Conservation (phyloP, 2,329 filamentous ascomycete genomes). For the Domatiomyces catenatus region DNA sequence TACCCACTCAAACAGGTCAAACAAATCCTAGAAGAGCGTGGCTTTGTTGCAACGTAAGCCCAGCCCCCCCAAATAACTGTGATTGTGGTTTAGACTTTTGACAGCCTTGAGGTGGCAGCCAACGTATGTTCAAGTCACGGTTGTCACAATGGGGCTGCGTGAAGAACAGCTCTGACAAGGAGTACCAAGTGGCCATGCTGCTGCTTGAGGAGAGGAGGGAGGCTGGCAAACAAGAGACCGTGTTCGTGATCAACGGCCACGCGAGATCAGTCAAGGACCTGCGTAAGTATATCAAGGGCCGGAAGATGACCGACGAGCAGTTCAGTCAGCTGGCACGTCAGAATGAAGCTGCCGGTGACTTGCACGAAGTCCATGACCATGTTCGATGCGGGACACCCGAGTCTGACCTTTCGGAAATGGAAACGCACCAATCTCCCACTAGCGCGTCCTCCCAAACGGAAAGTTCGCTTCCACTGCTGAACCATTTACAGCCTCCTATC, state of each 20-base stretch:
- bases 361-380: conserved; percentile 8
- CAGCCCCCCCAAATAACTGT: not conserved
- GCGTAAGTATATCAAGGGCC: conserved; percentile 17
- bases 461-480: not conserved
- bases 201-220: conserved; percentile 13
- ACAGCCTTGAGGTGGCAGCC: conserved; percentile 1
- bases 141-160: conserved; percentile 15
- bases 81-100: not conserved
- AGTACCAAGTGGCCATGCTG: conserved; percentile 16
- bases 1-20: conserved; percentile 14
- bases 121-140: conserved; percentile 11
- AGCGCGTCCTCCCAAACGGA: not conserved
- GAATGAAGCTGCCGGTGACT: conserved; percentile 5
- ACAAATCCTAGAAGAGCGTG: conserved; percentile 12
- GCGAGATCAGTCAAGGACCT: conserved; percentile 14
- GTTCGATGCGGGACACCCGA: conserved; percentile 15
- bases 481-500: not conserved
- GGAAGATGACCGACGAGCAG: conserved; percentile 15
- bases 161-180: conserved; percentile 18
- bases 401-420: conserved; percentile 1
- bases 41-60: conserved; percentile 17
- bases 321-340: conserved; percentile 13
- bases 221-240: conserved; percentile 11
- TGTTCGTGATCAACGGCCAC: conserved; percentile 16
- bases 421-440: not conserved